Evolutionary conservation across 306 rosid genomes (phyloP).

Genomic region (Herpetospermum pedunculosum): DNA sequence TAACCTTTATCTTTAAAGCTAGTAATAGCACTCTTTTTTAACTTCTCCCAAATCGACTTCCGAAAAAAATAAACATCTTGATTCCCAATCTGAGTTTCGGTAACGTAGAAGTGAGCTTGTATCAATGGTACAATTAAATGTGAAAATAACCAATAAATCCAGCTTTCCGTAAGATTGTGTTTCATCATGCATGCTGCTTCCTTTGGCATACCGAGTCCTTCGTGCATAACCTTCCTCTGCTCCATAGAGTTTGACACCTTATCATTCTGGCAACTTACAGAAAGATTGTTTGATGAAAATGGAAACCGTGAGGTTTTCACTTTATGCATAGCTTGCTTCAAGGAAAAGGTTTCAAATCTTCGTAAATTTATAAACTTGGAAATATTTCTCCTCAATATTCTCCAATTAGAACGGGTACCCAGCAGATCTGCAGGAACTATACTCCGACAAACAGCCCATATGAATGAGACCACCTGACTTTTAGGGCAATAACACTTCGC

Average conservation of each 20-base stretch:
- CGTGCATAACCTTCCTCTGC: slow-evolving; percentile 12
- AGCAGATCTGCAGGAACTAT: slow-evolving; percentile 63
- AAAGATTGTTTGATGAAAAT: slow-evolving; percentile 35
- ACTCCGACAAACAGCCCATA: slow-evolving; percentile 89
- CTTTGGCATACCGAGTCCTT: slow-evolving; percentile 23
- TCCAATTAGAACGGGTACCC: slow-evolving; percentile 66
- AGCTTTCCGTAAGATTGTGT: slow-evolving; percentile 51
- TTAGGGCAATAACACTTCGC: slow-evolving; percentile 41
- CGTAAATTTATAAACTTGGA: slow-evolving; percentile 55
- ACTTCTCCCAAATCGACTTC: slow-evolving; percentile 69
- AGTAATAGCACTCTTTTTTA: slow-evolving; percentile 32
- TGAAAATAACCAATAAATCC: slow-evolving; percentile 84
- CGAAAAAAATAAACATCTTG: slow-evolving; percentile 58
- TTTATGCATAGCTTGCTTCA: slow-evolving; percentile 54
- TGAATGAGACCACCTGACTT: slow-evolving; percentile 75
- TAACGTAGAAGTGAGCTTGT: slow-evolving; percentile 79
- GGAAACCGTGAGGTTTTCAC: slow-evolving; percentile 56
- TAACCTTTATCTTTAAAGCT: slow-evolving; percentile 44
- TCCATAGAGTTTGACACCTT: slow-evolving; percentile 14
- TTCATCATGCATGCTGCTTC: slow-evolving; percentile 29
- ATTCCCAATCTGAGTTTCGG: slow-evolving; percentile 65
- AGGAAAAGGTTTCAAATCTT: slow-evolving; percentile 58
- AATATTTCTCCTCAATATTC: slow-evolving; percentile 64
- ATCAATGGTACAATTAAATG: slow-evolving; percentile 57
- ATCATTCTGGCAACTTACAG: slow-evolving; percentile 24